Percentiles rank a stretch among this genome's conserved stretches.
These are phyloP conservation scores for Agaricus subrufescens DNA, from an alignment of 768 basidiomycete species.

Conservation along the genomic window DNA sequence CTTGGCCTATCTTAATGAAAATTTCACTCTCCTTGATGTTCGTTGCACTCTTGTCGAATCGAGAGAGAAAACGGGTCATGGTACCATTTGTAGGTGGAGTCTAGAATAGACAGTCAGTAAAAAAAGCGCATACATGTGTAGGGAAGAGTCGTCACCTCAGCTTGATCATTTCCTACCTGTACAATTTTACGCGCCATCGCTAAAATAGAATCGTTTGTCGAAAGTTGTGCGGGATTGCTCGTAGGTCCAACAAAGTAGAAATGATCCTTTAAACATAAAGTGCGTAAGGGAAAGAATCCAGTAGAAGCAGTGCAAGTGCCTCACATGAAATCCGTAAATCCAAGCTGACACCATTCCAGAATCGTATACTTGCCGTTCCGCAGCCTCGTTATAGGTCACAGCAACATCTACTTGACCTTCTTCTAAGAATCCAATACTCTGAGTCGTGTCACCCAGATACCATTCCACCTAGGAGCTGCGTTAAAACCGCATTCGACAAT, in stretches of 20 bases:
- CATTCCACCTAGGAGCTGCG: constrained; percentile 38
- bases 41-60: constrained; percentile 55
- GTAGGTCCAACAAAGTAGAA: constrained; percentile 46
- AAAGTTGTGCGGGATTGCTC: constrained; percentile 40
- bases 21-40: constrained; percentile 53
- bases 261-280: constrained; percentile 36
- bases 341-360: constrained; percentile 26
- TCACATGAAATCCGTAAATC: constrained; percentile 42
- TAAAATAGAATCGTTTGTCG: constrained; percentile 26
- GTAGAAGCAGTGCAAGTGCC: constrained; percentile 9
- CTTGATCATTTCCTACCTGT: constrained; percentile 36
- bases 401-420: constrained; percentile 42
- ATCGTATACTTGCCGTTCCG: constrained; percentile 33
- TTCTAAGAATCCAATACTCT: constrained; percentile 38
- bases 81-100: constrained; percentile 23
- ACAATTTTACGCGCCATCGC: constrained; percentile 47
- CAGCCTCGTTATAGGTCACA: constrained; percentile 49
- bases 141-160: constrained; percentile 21
- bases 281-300: not conserved
- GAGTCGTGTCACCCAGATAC: constrained; percentile 54
- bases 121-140: not conserved
- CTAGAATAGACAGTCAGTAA: not conserved
- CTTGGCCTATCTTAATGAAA: constrained; percentile 48
- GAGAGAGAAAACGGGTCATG: constrained; percentile 46
- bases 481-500: no score